A percentile compares a stretch with the other conserved stretches of the same genome.
Conservation (phyloP, 1,284 basidiomycete species). For the Trametes versicolor region DNA sequence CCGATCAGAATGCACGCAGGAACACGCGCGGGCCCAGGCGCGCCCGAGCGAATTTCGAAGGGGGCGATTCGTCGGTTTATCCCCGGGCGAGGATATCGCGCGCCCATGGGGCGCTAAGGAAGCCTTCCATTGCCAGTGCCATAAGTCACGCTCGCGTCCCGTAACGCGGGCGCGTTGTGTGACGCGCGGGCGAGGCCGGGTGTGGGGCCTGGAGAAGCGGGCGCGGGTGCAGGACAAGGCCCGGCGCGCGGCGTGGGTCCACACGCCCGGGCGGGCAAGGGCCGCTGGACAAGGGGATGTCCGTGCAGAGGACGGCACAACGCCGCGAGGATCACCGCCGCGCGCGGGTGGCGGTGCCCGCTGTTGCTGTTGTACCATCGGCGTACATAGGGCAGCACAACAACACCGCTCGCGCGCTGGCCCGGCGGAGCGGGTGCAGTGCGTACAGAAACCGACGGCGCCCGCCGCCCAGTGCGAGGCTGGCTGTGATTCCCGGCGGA, state of each 20-base stretch:
- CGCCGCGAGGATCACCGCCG: background rate
- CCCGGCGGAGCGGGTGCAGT: slow-evolving; percentile 1
- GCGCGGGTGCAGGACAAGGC: background rate
- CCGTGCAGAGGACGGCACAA: background rate
- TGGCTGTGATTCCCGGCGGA: background rate
- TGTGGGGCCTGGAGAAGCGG: background rate
- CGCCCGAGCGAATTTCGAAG: background rate
- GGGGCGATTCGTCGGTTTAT: slow-evolving; percentile 13
- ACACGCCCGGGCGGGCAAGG: background rate
- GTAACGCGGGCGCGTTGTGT: slow-evolving; percentile 12
- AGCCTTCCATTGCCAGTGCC: too few relatives aligned
- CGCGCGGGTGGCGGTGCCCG: slow-evolving; percentile 4
- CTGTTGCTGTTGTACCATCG: too few relatives aligned
- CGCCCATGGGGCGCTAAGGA: background rate
- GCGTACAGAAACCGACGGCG: background rate
- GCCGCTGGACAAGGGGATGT: background rate
- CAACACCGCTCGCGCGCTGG: background rate
- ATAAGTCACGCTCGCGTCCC: slow-evolving; percentile 20
- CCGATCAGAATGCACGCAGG: slow-evolving; percentile 16
- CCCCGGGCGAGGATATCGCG: slow-evolving; percentile 8
- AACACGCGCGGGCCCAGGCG: background rate
- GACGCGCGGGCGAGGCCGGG: background rate
- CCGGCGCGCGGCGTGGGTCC: slow-evolving; percentile 1
- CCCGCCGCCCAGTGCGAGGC: background rate
- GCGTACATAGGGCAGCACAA: background rate